Base-by-base conservation (phyloP, 1,139 yeast genomes). In the Taphrina sp. region DNA sequence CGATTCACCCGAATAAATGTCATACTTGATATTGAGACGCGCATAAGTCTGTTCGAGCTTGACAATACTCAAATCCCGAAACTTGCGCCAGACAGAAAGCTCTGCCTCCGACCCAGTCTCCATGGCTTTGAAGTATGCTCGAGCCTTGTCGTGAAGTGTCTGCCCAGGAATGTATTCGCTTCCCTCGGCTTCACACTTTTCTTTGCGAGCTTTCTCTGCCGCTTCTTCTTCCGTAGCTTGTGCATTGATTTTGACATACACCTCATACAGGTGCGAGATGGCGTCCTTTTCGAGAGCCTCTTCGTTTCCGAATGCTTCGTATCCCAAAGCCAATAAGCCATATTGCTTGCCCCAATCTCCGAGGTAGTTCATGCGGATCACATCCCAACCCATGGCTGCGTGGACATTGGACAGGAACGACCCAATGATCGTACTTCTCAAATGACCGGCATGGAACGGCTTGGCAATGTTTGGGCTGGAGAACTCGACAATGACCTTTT, bases 301-400 rank as follows among this genome's bases (percentile, higher is more conserved):
- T 68, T 85, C 95, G 61, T 77, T 73, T 53, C 99, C 99, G 67
- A 85, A 92, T 67, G 79, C 81, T 58, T 81, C 80, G 69, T 85
- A 92, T 52, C 97, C 99, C 62, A 94, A 84, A 29, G 98, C 98
- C 64, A 92, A 78, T 46, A 62, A 58, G 31, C 62, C 99, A 68
- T 92, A 92, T 75, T 92, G 99, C 73, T 94, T 92, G 58, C 99
- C 99, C 98, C 98, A 92, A 74, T 92, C 99, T 68, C 99, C 99
- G 64, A 92, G 77, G 73, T 94, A 92, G 74, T 92, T 92, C 74
- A 92, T 77, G 74, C 96, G 82, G 63, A 79, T 74, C 41, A 94
- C 98, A 16, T 87, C 80, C 85, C 92, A 92, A 39, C 97, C 97
- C 59, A 84, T 76, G 64, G 82, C 82, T 72, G 90, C 96, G 69